Conservation (phyloP, 2,329 filamentous ascomycete genomes). For the Triangularia verruculosa region DNA sequence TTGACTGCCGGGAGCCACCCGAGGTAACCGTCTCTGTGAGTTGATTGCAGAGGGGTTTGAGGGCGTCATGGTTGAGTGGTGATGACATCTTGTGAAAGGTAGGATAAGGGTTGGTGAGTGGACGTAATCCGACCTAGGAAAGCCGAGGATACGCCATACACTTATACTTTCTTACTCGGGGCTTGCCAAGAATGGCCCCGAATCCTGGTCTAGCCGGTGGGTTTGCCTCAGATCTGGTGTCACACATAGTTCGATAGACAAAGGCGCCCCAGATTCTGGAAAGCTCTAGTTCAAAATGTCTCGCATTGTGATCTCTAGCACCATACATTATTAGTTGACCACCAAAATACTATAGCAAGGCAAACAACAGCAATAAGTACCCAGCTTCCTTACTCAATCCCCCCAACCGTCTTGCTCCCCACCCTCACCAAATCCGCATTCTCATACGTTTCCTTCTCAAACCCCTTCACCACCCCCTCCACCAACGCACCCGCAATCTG, state of each 20-base stretch:
- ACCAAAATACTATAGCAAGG: too few relatives aligned
- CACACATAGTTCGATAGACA: too few relatives aligned
- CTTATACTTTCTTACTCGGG: too few relatives aligned
- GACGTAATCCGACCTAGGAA: too few relatives aligned
- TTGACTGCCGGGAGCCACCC: neutral
- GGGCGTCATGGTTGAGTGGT: neutral
- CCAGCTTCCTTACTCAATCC: neutral
- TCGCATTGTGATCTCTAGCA: too few relatives aligned
- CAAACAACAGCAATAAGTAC: neutral
- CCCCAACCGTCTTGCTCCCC: conserved; percentile 31
- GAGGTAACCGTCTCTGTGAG: neutral
- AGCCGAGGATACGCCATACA: too few relatives aligned
- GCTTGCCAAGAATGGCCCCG: too few relatives aligned
- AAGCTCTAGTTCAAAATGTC: too few relatives aligned
- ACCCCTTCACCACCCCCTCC: conserved; percentile 41
- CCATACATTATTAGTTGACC: neutral
- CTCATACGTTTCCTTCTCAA: conserved; percentile 44
- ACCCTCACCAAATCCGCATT: conserved; percentile 41
- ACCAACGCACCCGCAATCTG: conserved; percentile 44
- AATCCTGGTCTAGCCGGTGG: neutral
- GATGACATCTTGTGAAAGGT: too few relatives aligned
- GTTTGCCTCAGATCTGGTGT: neutral
- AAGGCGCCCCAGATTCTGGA: neutral
- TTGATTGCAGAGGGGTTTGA: neutral
- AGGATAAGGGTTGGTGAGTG: too few relatives aligned